Conservation (phyloP, 345 rosid genomes). For the Angophora floribunda region DNA sequence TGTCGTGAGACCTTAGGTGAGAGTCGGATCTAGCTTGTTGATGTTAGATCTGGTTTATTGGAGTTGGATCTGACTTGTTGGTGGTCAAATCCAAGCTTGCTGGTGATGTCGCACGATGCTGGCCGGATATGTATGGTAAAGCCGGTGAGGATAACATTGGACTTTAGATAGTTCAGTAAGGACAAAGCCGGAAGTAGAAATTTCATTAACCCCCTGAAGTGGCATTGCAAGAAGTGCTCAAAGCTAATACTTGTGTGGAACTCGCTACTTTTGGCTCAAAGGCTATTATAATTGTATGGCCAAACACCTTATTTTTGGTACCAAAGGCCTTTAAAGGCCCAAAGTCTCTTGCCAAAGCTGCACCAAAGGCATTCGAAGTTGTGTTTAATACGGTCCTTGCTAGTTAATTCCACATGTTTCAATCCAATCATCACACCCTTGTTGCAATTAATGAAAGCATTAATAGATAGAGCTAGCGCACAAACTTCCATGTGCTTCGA, state of each 20-base stretch:
- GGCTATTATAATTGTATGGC: not conserved
- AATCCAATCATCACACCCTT: not conserved
- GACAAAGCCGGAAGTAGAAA: not conserved
- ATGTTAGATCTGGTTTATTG: accelerated
- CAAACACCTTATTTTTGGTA: not conserved
- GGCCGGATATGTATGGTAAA: not conserved
- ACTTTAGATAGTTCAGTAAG: not conserved
- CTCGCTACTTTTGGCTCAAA: not conserved
- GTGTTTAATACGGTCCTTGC: not conserved
- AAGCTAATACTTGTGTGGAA: not conserved
- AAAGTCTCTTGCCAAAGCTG: not conserved
- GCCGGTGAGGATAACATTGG: not conserved
- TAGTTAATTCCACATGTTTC: not conserved
- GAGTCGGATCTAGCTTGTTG: accelerated
- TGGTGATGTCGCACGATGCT: accelerated
- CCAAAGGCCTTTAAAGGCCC: not conserved
- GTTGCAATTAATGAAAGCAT: not conserved
- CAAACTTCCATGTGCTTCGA: not conserved
- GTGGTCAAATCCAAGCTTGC: not conserved
- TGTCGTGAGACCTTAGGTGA: accelerated
- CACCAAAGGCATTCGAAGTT: not conserved
- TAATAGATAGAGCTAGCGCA: not conserved
- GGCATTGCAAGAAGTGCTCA: not conserved
- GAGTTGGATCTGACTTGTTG: accelerated
- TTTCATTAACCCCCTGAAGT: not conserved